Conservation (phyloP, 2,329 filamentous ascomycete genomes). For the Xylariaceae sp. region DNA sequence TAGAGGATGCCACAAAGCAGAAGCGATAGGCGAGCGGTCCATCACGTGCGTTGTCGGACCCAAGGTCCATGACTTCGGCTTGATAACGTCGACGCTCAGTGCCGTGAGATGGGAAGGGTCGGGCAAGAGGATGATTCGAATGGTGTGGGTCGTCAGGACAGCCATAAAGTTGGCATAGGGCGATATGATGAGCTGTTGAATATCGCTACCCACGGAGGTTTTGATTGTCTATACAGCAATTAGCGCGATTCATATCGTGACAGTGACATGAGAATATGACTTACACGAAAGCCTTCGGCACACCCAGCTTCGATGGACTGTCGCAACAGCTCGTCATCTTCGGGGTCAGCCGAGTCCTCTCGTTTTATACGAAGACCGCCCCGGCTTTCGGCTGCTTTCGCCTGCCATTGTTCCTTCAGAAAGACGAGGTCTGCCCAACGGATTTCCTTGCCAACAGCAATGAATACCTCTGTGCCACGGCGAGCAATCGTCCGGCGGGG, state of each 20-base stretch:
- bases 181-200: conserved; percentile 83
- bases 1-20: conserved; percentile 89
- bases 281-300: conserved; percentile 52
- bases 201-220: conserved; percentile 77
- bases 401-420: conserved; percentile 67
- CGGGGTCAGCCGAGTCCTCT: conserved; percentile 46
- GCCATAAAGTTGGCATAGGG: conserved; percentile 82
- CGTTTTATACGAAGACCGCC: conserved; percentile 48
- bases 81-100: conserved; percentile 68
- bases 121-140: conserved; percentile 85
- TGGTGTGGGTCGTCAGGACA: conserved; percentile 82
- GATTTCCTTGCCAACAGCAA: conserved; percentile 85
- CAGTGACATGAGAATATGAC: conserved; percentile 24
- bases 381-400: conserved; percentile 41
- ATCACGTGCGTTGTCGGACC: conserved; percentile 91
- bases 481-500: conserved; percentile 72
- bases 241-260: conserved; percentile 5
- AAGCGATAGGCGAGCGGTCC: conserved; percentile 77
- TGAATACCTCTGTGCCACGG: conserved; percentile 85
- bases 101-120: conserved; percentile 75
- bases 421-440: conserved; percentile 85
- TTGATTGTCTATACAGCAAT: conserved; percentile 64
- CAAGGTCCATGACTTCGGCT: conserved; percentile 86
- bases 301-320: conserved; percentile 33
- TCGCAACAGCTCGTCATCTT: conserved; percentile 36